Evolutionary conservation across 768 basidiomycete genomes (phyloP).

Genomic region (Dendrothele bispora): DNA sequence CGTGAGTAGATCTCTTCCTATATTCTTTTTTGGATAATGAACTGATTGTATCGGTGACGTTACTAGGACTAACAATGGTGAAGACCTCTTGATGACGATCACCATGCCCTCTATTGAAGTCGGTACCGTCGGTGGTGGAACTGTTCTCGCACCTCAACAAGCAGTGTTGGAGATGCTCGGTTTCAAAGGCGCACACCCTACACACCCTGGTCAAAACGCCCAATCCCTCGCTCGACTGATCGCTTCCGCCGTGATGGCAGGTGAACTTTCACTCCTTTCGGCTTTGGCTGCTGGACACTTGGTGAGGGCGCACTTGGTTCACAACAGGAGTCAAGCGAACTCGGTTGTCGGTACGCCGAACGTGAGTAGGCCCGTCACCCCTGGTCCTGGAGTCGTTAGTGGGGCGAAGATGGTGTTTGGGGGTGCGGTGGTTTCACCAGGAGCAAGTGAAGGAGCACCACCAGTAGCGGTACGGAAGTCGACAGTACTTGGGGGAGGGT

Average conservation of each 20-base stretch:
- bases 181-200: constrained; percentile 84
- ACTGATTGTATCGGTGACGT: neutral
- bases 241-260: constrained; percentile 93
- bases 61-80: constrained; percentile 78
- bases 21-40: neutral
- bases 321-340: constrained; percentile 82
- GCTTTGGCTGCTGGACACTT: constrained; percentile 95
- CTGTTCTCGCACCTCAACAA: constrained; percentile 86
- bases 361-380: constrained; percentile 59
- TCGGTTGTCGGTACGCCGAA: too few relatives aligned
- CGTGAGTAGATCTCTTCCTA: constrained; percentile 55
- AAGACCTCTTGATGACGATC: constrained; percentile 89
- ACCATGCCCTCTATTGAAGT: constrained; percentile 99
- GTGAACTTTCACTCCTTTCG: constrained; percentile 88
- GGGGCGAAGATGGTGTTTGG: constrained; percentile 1
- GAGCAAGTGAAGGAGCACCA: constrained; percentile 5
- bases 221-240: constrained; percentile 88
- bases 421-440: constrained; percentile 7
- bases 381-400: constrained; percentile 35
- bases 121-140: constrained; percentile 96
- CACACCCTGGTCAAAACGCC: constrained; percentile 86
- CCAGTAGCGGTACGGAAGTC: constrained; percentile 8
- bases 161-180: constrained; percentile 94
- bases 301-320: constrained; percentile 89
- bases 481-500: constrained; percentile 3